A percentile compares a stretch with the other conserved stretches of the same genome.
Conservation (phyloP, 306 rosid genomes). For the Medicago ruthenica region DNA sequence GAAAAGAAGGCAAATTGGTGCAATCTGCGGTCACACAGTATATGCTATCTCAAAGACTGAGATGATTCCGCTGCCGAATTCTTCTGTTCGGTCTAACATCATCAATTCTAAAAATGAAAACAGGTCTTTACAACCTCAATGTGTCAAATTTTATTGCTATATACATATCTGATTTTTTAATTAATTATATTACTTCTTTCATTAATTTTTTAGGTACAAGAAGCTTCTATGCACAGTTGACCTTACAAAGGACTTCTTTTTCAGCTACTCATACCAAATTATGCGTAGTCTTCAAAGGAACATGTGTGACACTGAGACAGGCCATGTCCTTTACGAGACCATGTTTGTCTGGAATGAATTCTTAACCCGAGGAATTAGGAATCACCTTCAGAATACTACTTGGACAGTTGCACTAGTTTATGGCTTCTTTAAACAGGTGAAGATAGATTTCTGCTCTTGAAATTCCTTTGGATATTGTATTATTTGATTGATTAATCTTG, state of each 20-base stretch:
- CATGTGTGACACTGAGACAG: constrained; percentile 64
- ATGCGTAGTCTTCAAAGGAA: constrained; percentile 94
- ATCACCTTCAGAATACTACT: constrained; percentile 70
- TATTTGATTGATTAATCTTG: constrained; percentile 23
- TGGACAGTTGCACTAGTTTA: constrained; percentile 98
- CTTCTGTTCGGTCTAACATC: constrained; percentile 70
- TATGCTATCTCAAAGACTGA: constrained; percentile 85
- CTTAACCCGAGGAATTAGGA: constrained; percentile 86
- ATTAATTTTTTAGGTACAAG: constrained; percentile 81
- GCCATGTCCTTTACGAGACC: constrained; percentile 73
- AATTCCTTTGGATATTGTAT: constrained; percentile 33
- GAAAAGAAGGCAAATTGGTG: constrained; percentile 89
- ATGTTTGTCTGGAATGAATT: constrained; percentile 99
- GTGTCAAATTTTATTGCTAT: constrained; percentile 28
- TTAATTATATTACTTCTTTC: constrained; percentile 18
- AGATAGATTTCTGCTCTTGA: constrained; percentile 13
- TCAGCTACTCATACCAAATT: constrained; percentile 93
- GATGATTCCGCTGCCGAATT: constrained; percentile 89
- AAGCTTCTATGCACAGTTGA: constrained; percentile 94
- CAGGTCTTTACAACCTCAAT: constrained; percentile 77
- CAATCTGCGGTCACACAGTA: constrained; percentile 83
- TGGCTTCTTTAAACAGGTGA: constrained; percentile 97
- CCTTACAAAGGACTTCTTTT: constrained; percentile 97
- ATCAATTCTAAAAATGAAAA: constrained; percentile 75
- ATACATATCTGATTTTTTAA: constrained; percentile 7